phyloP scores from a whole-genome alignment of 169 alveolate species.

The Amoebophrya sp. region DNA sequence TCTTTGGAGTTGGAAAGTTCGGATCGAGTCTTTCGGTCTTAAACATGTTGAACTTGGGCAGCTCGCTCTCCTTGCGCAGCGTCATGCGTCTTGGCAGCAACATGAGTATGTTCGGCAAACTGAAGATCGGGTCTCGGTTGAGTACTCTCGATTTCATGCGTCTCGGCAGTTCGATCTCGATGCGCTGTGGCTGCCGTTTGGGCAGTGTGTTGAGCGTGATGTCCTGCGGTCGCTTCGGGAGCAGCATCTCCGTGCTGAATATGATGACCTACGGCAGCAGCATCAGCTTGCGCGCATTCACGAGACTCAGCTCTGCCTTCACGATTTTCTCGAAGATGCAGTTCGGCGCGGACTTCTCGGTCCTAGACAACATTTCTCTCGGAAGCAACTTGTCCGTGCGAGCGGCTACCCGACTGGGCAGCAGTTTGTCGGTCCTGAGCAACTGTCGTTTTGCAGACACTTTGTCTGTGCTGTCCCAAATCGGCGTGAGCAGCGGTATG shows the following conservation, averaged over 20 bases:
- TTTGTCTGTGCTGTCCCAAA: background rate
- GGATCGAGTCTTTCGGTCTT: background rate
- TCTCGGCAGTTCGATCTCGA: background rate
- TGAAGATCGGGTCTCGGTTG: background rate
- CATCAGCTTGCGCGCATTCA: background rate
- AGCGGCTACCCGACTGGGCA: slow-evolving; percentile 8
- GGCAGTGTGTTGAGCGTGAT: background rate
- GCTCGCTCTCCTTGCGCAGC: background rate
- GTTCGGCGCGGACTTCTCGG: background rate
- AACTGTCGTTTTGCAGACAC: background rate
- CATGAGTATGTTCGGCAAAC: background rate
- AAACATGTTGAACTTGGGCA: background rate
- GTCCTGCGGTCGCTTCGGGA: background rate
- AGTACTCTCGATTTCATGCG: background rate
- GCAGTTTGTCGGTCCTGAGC: background rate
- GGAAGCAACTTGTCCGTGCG: slow-evolving; percentile 6
- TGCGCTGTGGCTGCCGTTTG: background rate
- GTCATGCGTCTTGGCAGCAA: background rate
- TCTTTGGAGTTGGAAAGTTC: background rate
- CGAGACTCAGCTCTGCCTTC: background rate
- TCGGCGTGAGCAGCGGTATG: background rate
- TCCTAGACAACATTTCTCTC: background rate
- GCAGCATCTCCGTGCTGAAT: slow-evolving; percentile 3
- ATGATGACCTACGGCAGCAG: slow-evolving; percentile 14
- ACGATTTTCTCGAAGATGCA: background rate